Percentiles rank a stretch among this genome's conserved stretches.
These are phyloP conservation scores for Macrolepiota albuminosa DNA, from an alignment of 768 basidiomycete genomes.

Conservation along the genomic window DNA sequence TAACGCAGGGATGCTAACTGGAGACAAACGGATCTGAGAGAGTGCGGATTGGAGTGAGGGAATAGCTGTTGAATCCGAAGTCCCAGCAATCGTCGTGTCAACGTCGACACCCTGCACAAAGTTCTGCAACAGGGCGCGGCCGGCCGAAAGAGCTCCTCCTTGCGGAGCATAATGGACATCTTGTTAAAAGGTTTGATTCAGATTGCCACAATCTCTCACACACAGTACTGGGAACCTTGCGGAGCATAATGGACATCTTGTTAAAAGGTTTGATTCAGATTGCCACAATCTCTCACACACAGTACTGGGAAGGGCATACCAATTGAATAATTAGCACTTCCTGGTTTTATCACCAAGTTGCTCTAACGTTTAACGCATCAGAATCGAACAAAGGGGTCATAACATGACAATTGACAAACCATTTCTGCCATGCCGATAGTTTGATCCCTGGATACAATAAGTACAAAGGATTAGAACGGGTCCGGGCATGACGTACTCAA, in stretches of 20 bases:
- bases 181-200: constrained; percentile 9
- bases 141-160: constrained; percentile 47
- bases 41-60: constrained; percentile 57
- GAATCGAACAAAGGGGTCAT: not conserved
- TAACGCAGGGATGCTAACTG: constrained; percentile 61
- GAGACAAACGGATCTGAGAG: constrained; percentile 52
- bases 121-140: constrained; percentile 55
- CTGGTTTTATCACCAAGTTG: constrained; percentile 55
- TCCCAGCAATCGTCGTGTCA: constrained; percentile 51
- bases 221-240: constrained; percentile 29
- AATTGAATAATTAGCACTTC: constrained; percentile 51
- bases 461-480: not conserved
- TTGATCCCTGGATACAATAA: constrained; percentile 31
- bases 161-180: constrained; percentile 62
- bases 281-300: not conserved
- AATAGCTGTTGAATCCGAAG: constrained; percentile 51
- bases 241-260: constrained; percentile 59
- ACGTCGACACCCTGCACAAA: constrained; percentile 63
- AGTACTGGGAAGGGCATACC: constrained; percentile 27
- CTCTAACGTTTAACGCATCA: constrained; percentile 26
- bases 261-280: not conserved
- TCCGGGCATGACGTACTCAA: constrained; percentile 35
- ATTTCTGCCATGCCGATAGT: constrained; percentile 57
- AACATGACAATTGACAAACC: constrained; percentile 23
- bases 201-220: not conserved